These are phyloP conservation scores for Biscogniauxia marginata DNA, from an alignment of 2,329 filamentous ascomycete species.

Conservation along the genomic window DNA sequence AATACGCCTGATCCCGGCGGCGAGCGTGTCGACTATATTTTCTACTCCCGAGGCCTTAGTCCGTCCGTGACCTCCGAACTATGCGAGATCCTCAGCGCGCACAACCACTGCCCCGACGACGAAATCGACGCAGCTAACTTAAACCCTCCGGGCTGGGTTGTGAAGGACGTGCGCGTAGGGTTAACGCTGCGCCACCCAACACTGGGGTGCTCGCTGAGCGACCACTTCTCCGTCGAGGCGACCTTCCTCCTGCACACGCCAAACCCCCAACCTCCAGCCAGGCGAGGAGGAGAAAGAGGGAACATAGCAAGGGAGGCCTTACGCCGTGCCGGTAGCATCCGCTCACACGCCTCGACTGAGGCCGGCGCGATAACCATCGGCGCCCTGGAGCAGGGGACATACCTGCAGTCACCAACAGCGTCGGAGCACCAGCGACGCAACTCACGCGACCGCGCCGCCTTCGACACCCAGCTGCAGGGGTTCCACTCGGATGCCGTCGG, in stretches of 20 bases:
- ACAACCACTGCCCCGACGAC: slow-evolving; percentile 24
- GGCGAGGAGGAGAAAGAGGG: neutral
- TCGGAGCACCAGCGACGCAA: slow-evolving; percentile 26
- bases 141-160: slow-evolving; percentile 56
- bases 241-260: slow-evolving; percentile 58
- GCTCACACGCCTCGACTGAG: slow-evolving; percentile 13
- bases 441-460: slow-evolving; percentile 30
- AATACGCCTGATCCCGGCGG: slow-evolving; percentile 68
- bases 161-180: slow-evolving; percentile 69
- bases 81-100: slow-evolving; percentile 15
- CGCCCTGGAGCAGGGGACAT: slow-evolving; percentile 36
- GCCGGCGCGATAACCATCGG: slow-evolving; percentile 13
- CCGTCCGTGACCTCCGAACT: slow-evolving; percentile 15
- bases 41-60: slow-evolving; percentile 59
- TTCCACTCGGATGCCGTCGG: slow-evolving; percentile 13
- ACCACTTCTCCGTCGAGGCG: slow-evolving; percentile 90
- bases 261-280: slow-evolving; percentile 6
- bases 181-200: slow-evolving; percentile 80
- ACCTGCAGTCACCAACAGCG: slow-evolving; percentile 38
- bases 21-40: slow-evolving; percentile 95
- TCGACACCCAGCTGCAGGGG: slow-evolving; percentile 31
- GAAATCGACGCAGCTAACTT: slow-evolving; percentile 26
- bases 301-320: neutral
- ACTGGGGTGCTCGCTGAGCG: slow-evolving; percentile 82
- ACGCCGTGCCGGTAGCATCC: slow-evolving; percentile 1